Conservation (phyloP, 352 stramenopile genomes). For the Globisporangium alternatum region DNA sequence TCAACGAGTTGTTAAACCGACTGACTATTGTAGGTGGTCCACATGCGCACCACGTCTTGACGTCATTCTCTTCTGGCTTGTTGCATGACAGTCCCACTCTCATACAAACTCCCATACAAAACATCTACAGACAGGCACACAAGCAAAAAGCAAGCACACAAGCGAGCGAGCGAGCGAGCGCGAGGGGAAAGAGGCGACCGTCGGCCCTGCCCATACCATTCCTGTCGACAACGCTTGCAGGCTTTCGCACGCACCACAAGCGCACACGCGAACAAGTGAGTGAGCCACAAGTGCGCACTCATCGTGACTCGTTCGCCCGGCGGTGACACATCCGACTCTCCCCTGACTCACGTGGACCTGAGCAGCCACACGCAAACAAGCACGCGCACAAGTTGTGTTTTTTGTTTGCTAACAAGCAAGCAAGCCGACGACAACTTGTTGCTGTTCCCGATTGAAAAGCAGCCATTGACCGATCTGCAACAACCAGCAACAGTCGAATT, state of each 20-base stretch:
- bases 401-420: neutral
- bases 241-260: neutral
- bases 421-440: neutral
- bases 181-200: neutral
- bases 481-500: neutral
- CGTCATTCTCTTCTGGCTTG: slow-evolving; percentile 8
- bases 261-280: neutral
- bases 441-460: neutral
- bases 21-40: neutral
- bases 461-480: neutral
- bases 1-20: neutral
- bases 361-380: neutral
- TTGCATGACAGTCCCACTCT: slow-evolving; percentile 9
- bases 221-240: neutral
- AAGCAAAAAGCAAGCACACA: slow-evolving; percentile 1
- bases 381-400: neutral
- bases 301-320: neutral
- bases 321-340: slow-evolving; percentile 7
- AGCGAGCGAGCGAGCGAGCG: neutral
- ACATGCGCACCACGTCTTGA: neutral
- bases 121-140: slow-evolving; percentile 5
- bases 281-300: slow-evolving; percentile 2
- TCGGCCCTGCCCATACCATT: neutral
- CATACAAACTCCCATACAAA: slow-evolving; percentile 13
- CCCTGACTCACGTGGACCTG: slow-evolving; percentile 1